Conservation (phyloP, 768 basidiomycete genomes). For the Boletus speciosus region DNA sequence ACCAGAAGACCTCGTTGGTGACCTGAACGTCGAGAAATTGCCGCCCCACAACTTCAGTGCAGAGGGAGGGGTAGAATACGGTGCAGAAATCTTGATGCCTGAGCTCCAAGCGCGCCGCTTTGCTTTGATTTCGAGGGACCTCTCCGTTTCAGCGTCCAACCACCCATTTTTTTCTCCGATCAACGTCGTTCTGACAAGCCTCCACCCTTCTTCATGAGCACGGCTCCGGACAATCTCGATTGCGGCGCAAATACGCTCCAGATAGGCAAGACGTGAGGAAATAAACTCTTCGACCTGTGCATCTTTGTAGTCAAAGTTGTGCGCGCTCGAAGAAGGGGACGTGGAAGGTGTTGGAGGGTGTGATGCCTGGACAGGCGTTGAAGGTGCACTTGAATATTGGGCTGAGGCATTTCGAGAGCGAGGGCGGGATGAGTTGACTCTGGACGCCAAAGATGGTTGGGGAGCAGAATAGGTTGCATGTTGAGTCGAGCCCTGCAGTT, state of each 20-base stretch:
- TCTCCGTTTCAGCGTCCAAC: constrained; percentile 27
- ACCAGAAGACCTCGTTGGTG: constrained; percentile 20
- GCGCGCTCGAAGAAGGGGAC: constrained; percentile 8
- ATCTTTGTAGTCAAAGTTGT: constrained; percentile 1
- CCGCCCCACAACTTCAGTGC: constrained; percentile 19
- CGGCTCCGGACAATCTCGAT: constrained; percentile 42
- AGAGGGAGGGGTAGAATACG: constrained; percentile 12
- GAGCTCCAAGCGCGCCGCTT: constrained; percentile 68
- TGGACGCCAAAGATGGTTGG: constrained; percentile 14
- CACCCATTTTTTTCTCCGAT: constrained; percentile 24
- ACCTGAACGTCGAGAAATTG: background rate
- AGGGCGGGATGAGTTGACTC: constrained; percentile 25
- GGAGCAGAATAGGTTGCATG: background rate
- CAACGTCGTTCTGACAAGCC: constrained; percentile 33
- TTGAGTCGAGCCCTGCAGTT: background rate
- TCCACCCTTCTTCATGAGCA: constrained; percentile 38
- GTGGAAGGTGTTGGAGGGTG: background rate
- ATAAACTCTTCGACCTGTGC: constrained; percentile 11
- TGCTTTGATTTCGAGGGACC: constrained; percentile 52
- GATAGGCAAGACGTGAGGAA: constrained; percentile 13
- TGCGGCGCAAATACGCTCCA: constrained; percentile 41
- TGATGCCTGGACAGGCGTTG: background rate
- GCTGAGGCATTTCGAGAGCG: constrained; percentile 20
- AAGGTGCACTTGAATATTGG: background rate
- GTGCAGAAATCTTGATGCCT: constrained; percentile 39